Evolutionary conservation across 129 eudicot species (phyloP), one percentile per base, ranked within the genome.

Genomic region (Helianthus tuberosus): DNA sequence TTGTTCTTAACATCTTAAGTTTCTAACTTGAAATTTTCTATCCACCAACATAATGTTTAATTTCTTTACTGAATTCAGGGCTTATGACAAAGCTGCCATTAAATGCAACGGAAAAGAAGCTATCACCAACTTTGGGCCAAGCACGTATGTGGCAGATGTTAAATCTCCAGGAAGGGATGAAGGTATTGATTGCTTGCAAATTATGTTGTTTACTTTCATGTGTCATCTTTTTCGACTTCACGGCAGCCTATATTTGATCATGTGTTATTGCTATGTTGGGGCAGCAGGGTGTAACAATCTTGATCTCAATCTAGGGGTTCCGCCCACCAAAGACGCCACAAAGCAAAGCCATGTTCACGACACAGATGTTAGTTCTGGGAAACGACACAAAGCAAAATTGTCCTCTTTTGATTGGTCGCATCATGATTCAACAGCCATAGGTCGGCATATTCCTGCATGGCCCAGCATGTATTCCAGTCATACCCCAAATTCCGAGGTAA

Each of bases 71-170:
- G 73, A 80, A 75, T 57, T 36, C 88, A 91, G 97, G 86, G 92
- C 97, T 76, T 84, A 84, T 81, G 90, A 88, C 71, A 78, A 86
- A 85, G 96, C 96, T 64, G 92, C 97, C 71, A 78, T 86, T 49
- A 71, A 80, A 63, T 79, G 72, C 69, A 88, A 79, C 58, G 88
- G 95, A 52, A 76, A 81, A 72, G 97, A 86, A 75, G 95, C 88
- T 36, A 61, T 88, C 61, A 87, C 97, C 72, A 88, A 91, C 86
- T 91, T 91, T 64, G 89, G 86, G 86, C 84, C 85, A 61, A 63
- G 75, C 57, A 59, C 77, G 46, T 86, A 86, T 57, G 75, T 75
- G 14, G 76, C 69, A 25, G 84, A 88, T 50, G 66, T 79, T 53
- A 47, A 51, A 23, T 41, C 69, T 38, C 77, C 47, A 64, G 64